Conservation (phyloP, 2,329 filamentous ascomycete genomes). For the Cladophialophora bantiana region DNA sequence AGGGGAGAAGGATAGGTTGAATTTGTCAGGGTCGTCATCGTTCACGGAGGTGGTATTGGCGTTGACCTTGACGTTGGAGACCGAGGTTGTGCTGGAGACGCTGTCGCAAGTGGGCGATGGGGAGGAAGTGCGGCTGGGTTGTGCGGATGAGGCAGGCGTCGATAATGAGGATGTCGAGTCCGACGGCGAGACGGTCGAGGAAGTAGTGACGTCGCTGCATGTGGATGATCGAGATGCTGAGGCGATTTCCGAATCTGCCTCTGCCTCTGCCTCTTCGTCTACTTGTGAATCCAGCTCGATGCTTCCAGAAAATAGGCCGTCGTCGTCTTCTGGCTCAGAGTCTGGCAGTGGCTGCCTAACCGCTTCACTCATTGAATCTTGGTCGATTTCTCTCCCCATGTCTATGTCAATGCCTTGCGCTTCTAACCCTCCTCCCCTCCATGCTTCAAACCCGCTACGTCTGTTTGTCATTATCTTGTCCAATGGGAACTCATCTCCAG, state of each 20-base stretch:
- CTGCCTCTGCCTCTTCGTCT: conserved; percentile 2
- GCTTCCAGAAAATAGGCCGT: not conserved
- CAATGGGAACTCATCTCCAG: conserved; percentile 7
- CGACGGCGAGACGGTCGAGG: not conserved
- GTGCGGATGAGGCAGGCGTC: conserved; percentile 22
- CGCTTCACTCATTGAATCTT: conserved; percentile 4
- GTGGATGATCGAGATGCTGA: conserved; percentile 11
- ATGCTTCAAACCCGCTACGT: conserved; percentile 6
- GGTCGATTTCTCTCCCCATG: conserved; percentile 6
- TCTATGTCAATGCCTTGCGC: not conserved
- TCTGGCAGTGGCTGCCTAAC: conserved; percentile 12
- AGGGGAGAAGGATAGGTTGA: conserved; percentile 13
- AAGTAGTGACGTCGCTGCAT: not conserved
- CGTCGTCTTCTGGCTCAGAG: conserved; percentile 7
- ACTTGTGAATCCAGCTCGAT: not conserved
- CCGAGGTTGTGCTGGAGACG: conserved; percentile 11
- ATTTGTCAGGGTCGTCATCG: not conserved
- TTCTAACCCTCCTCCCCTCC: conserved; percentile 4
- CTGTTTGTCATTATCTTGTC: conserved; percentile 13
- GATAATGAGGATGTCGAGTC: conserved; percentile 16
- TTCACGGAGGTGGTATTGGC: conserved; percentile 9
- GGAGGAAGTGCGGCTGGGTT: conserved; percentile 25
- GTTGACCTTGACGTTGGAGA: conserved; percentile 9
- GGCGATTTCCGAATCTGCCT: not conserved
- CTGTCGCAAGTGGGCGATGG: conserved; percentile 18